Base-by-base conservation (phyloP, 1,284 basidiomycete genomes). In the Tranzscheliella williamsii region DNA sequence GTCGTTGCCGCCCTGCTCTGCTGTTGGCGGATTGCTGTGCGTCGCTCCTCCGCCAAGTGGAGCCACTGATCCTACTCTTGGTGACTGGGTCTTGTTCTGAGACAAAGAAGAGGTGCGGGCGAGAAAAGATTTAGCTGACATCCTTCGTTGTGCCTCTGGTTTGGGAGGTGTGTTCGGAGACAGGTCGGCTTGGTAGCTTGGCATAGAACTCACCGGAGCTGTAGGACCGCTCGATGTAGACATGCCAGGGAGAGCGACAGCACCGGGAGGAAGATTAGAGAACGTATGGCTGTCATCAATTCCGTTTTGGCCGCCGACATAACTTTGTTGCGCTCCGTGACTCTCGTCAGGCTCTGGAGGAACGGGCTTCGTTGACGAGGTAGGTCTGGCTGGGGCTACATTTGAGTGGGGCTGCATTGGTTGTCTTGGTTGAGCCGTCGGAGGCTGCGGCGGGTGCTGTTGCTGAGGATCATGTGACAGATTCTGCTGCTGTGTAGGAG, bases 1-100 rank as follows among this genome's bases (percentile, higher is more conserved):
- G 13, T 84, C 82, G 49, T 83, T 82, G n/a, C 23, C 11, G 35
- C 35, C 7, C 7, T 20, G 15, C 9, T 8, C 8, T 33, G 16
- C 18, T 33, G 32, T 33, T 33, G 47, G 31, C 16, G 42, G 5
- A 17, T 35, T 42, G 27, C 24, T 41, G 32, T 15, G 30, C 16
- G 24, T n/a, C n/a, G 51, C 38, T 8, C 11, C 36, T 22, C 40
- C 33, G 23, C 47, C 51, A n/a, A 54, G 43, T 15, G 57, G 46
- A 12, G 58, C 58, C 12, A 43, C 44, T 17, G 58, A 48, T 7
- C 47, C 58, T 7, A 47, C 47, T 17, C 58, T 47, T 9, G 58
- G 42, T 2, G 53, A 33, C 22, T 48, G 42, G 18, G 47, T 45
- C 38, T 62, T 51, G 40, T 36, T 26, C n/a, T 51, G 48, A 32